Evolutionary conservation across 2,329 filamentous ascomycete genomes (phyloP).

Genomic region (Epichloe coenophiala): DNA sequence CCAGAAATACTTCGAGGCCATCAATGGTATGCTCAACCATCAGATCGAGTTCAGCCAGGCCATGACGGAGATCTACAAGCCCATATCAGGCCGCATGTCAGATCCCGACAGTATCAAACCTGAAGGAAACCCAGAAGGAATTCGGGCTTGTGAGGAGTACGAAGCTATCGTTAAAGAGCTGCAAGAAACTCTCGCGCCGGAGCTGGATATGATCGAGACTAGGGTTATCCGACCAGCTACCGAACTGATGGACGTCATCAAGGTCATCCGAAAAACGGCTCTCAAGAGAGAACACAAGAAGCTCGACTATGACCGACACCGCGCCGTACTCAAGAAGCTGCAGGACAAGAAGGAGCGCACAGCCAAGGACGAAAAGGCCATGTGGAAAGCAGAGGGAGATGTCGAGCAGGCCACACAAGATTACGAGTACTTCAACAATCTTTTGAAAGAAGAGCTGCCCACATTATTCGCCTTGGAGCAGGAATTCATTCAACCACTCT

Average conservation of each 20-base stretch:
- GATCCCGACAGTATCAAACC: slow-evolving; percentile 73
- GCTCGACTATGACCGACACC: slow-evolving; percentile 86
- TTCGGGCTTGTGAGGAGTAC: slow-evolving; percentile 92
- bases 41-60: slow-evolving; percentile 98
- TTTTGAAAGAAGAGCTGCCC: slow-evolving; percentile 90
- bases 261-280: slow-evolving; percentile 79
- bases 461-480: slow-evolving; percentile 80
- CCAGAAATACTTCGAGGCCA: slow-evolving; percentile 92
- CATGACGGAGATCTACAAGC: slow-evolving; percentile 93
- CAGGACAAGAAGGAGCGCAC: slow-evolving; percentile 96
- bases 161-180: slow-evolving; percentile 81
- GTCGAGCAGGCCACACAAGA: slow-evolving; percentile 87
- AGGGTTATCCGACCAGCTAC: slow-evolving; percentile 85
- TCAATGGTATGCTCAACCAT: slow-evolving; percentile 94
- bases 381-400: slow-evolving; percentile 91
- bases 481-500: slow-evolving; percentile 91
- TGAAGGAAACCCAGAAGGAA: slow-evolving; percentile 85
- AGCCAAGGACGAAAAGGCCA: slow-evolving; percentile 90
- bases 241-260: slow-evolving; percentile 88
- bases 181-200: slow-evolving; percentile 74
- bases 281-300: slow-evolving; percentile 94
- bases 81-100: slow-evolving; percentile 89
- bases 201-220: slow-evolving; percentile 94
- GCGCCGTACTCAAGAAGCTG: slow-evolving; percentile 74
- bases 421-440: slow-evolving; percentile 94